Base-by-base conservation (phyloP, 148 eudicot genomes). In the Silene uniflora region DNA sequence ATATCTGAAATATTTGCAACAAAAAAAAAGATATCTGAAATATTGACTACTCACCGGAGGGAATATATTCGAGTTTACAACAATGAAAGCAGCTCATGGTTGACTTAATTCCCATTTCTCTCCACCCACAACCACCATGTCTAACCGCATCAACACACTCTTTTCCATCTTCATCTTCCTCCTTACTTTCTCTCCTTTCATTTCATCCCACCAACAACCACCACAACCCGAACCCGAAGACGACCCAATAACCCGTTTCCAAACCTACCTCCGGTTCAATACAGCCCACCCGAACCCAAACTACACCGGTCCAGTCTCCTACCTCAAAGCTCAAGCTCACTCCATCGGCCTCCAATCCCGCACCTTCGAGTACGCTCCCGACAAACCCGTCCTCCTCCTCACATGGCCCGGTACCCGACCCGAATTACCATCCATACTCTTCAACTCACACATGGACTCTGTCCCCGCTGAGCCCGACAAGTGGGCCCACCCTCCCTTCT, bases 391-490 rank as follows among this genome's bases (percentile, higher is more conserved):
- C 52, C 84, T 92, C 74, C 86, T 95, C 59, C 52, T 95, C 73
- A 89, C 96, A 4, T 86, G 88, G 89, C 85, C 86, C 23, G 97
- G 99, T 3, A 86, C 90, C 22, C 24, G 84, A 52, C 94, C 96
- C 2, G 72, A 88, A 10, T 92, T 95, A 73, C 91, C 90, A n/a
- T 85, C 97, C 23, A 49, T 95, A 60, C 87, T 95, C 46, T 77
- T 92, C 87, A 95, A 92, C 85, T 95, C 99, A 74, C 98, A 94
- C 79, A 86, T 94, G 58, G 98, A 94, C 68, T 94, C 97, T 23
- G 97, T 91, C 81, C 97, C 99, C 19, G 92, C 92, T 44, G 97
- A 92, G 82, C 87, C 89, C 74, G 52, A 77, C 59, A 87, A 90
- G 75, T 95, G 96, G 99, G 0, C 7, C 72, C 87, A 90, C 77